These are phyloP conservation scores for Pleurotus pulmonarius DNA, from an alignment of 768 basidiomycete genomes.

Conservation along the genomic window DNA sequence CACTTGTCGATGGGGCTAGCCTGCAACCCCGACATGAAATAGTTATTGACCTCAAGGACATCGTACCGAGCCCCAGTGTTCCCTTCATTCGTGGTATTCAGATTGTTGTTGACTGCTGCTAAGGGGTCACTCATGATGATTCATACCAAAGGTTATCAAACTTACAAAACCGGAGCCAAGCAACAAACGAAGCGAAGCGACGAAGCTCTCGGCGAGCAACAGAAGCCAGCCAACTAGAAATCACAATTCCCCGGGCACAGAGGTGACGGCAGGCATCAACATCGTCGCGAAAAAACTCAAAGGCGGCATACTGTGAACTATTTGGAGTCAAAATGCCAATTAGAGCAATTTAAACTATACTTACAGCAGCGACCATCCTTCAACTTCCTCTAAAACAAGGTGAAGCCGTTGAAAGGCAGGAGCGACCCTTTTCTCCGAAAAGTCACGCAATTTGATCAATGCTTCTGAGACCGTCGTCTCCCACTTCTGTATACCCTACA, in stretches of 20 bases:
- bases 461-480: slow-evolving; percentile 70
- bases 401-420: slow-evolving; percentile 77
- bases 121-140: slow-evolving; percentile 10
- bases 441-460: slow-evolving; percentile 69
- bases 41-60: slow-evolving; percentile 76
- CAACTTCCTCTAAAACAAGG: slow-evolving; percentile 72
- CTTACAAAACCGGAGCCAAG: slow-evolving; percentile 74
- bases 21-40: slow-evolving; percentile 68
- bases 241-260: slow-evolving; percentile 53
- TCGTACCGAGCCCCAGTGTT: slow-evolving; percentile 58
- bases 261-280: slow-evolving; percentile 51
- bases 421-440: slow-evolving; percentile 62
- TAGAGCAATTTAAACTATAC: slow-evolving; percentile 12
- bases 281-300: slow-evolving; percentile 49
- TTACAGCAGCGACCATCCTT: slow-evolving; percentile 76
- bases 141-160: slow-evolving; percentile 4
- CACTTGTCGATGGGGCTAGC: slow-evolving; percentile 72
- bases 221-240: slow-evolving; percentile 66
- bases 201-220: slow-evolving; percentile 63
- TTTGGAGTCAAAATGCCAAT: slow-evolving; percentile 13
- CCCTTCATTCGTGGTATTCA: slow-evolving; percentile 50
- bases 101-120: slow-evolving; percentile 33
- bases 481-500: slow-evolving; percentile 79
- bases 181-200: slow-evolving; percentile 76
- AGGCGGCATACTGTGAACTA: slow-evolving; percentile 56